Percentiles rank a stretch among this genome's conserved stretches.
These are phyloP conservation scores for Fusarium euwallaceae DNA, from an alignment of 2,329 filamentous ascomycete species.

Conservation along the genomic window DNA sequence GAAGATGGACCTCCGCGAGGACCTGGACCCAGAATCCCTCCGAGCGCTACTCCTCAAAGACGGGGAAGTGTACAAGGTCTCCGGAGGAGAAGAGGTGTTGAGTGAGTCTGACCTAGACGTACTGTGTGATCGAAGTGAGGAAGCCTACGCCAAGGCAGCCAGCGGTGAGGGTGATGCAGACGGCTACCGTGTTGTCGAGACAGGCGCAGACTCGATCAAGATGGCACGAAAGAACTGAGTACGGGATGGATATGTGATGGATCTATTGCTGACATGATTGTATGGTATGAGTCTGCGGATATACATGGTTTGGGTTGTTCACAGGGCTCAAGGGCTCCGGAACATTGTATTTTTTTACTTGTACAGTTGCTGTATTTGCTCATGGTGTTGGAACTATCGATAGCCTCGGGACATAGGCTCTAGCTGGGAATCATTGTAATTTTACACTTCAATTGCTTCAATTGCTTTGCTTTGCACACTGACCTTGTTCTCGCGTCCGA, in stretches of 20 bases:
- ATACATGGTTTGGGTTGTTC: neutral
- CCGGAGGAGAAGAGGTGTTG: conserved; percentile 74
- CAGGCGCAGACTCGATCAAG: conserved; percentile 68
- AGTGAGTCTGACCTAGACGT: conserved; percentile 82
- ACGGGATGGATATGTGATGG: neutral
- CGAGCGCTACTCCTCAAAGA: conserved; percentile 76
- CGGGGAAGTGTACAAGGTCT: conserved; percentile 73
- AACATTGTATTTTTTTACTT: neutral
- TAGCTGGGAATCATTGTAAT: neutral
- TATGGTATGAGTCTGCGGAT: neutral
- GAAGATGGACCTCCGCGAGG: conserved; percentile 66
- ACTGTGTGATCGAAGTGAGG: conserved; percentile 80
- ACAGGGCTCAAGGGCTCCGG: neutral
- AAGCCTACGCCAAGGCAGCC: conserved; percentile 78
- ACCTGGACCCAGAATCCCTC: conserved; percentile 72
- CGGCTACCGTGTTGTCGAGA: conserved; percentile 84
- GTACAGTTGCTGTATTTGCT: conserved; percentile 13
- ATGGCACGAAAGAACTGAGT: conserved; percentile 48
- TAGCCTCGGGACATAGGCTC: neutral
- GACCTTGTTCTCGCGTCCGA: no score
- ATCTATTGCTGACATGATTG: neutral
- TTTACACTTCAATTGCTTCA: neutral
- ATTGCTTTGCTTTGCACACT: neutral
- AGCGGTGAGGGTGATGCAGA: conserved; percentile 80
- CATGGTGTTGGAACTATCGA: conserved; percentile 4